Evolutionary conservation across 345 rosid species (phyloP), one percentile per base, ranked within the genome.

Genomic region (Gossypioides kirkii): DNA sequence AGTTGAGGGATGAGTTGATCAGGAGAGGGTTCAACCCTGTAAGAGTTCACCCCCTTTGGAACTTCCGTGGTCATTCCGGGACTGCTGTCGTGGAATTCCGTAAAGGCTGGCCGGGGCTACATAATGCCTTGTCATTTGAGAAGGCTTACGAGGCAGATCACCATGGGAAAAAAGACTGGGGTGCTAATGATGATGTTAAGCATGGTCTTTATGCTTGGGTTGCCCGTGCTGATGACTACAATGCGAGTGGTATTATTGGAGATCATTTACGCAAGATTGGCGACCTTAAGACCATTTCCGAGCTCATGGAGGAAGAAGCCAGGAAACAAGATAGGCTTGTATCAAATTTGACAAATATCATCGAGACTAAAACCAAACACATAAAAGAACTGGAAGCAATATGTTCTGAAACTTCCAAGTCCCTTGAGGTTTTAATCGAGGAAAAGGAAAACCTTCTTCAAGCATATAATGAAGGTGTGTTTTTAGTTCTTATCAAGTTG

Each of bases 31-130:
- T 92, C 78, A 95, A 91, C 72, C 96, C 96, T 1, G 74, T 55
- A 42, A 88, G 99, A 74, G 99, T 95, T 76, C 87, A 76, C 78
- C 90, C 98, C 0, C 80, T 95, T 42, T 95, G 98, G 98, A 94
- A 85, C 72, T 86, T 73, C 74, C 80, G 79, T 8, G 99, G 99
- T 69, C 97, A 92, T 79, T 95, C 98, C 18, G 98, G 98, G 75
- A 72, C 75, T 9, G 98, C 93, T 63, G 76, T 84, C 61, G 97
- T 95, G 71, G 99, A 95, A 76, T 95, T 95, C 77, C 80, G 76
- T 53, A 91, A 84, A 84, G 97, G 87, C 74, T 95, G 98, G 98
- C 92, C 86, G 16, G 97, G 99, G 71, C 83, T 95, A 61, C 86
- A 88, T 68, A 92, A 95, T 86, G 99, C 98, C 42, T 76, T 92